These are phyloP conservation scores for Knufia petricola DNA, from an alignment of 2,329 filamentous ascomycete species.

Conservation along the genomic window DNA sequence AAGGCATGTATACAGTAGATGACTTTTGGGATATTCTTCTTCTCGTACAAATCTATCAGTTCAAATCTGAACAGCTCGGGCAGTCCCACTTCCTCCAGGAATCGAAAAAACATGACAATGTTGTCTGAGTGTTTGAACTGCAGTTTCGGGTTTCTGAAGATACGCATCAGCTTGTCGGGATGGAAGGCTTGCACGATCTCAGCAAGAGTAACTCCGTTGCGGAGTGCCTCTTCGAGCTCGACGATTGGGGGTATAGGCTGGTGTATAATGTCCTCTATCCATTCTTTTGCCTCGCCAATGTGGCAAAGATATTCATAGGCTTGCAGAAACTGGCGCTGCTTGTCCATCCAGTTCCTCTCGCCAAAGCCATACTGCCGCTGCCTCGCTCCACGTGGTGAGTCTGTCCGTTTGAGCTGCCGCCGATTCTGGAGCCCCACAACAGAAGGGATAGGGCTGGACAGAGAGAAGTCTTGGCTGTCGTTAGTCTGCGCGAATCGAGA, in stretches of 20 bases:
- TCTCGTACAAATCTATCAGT: slow-evolving; percentile 94
- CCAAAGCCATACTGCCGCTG: slow-evolving; percentile 10
- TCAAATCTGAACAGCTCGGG: slow-evolving; percentile 96
- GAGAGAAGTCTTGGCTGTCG: slow-evolving; percentile 68
- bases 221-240: slow-evolving; percentile 80
- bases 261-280: slow-evolving; percentile 89
- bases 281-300: slow-evolving; percentile 97
- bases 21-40: slow-evolving; percentile 98
- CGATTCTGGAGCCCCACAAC: slow-evolving; percentile 81
- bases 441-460: slow-evolving; percentile 69
- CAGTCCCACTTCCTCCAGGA: slow-evolving; percentile 80
- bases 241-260: slow-evolving; percentile 83
- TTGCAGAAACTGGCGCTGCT: slow-evolving; percentile 89
- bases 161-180: slow-evolving; percentile 63
- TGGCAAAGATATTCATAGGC: slow-evolving; percentile 98
- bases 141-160: slow-evolving; percentile 75
- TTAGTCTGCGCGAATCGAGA: slow-evolving; percentile 71
- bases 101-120: slow-evolving; percentile 90
- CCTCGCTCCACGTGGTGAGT: slow-evolving; percentile 37
- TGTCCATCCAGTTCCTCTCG: slow-evolving; percentile 95
- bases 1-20: slow-evolving; percentile 97
- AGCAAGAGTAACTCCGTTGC: slow-evolving; percentile 87
- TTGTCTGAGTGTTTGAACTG: slow-evolving; percentile 97
- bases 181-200: slow-evolving; percentile 87
- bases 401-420: slow-evolving; percentile 65